A percentile compares a stretch with the other conserved stretches of the same genome.
Conservation (phyloP, 176 grass and related monocot genomes). For the Paspalum vaginatum region DNA sequence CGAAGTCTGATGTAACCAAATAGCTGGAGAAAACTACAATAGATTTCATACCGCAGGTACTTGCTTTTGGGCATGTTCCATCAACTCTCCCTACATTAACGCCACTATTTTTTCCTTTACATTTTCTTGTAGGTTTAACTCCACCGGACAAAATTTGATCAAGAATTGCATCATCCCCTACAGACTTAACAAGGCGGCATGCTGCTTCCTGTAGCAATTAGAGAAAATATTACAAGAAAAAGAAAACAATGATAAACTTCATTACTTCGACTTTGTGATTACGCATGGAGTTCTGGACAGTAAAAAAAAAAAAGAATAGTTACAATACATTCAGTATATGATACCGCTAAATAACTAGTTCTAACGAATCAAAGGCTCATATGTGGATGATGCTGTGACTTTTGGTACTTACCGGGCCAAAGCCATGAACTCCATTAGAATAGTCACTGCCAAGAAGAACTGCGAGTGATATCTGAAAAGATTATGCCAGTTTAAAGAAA, state of each 20-base stretch:
- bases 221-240: constrained; percentile 34
- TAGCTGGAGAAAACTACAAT: constrained; percentile 11
- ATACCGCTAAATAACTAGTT: background rate
- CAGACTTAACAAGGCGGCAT: constrained; percentile 89
- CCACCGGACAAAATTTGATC: constrained; percentile 67
- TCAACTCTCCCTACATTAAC: constrained; percentile 45
- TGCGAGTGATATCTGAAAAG: constrained; percentile 85
- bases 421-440: constrained; percentile 78
- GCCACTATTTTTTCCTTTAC: constrained; percentile 58
- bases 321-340: constrained; percentile 25
- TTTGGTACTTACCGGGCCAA: constrained; percentile 73
- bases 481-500: background rate
- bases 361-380: background rate
- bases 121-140: constrained; percentile 66
- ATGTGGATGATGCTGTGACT: background rate
- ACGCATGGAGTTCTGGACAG: background rate
- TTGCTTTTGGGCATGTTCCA: constrained; percentile 46
- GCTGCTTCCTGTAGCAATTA: constrained; percentile 72
- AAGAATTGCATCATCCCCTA: constrained; percentile 74
- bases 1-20: constrained; percentile 10
- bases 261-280: background rate
- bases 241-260: background rate
- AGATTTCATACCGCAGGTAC: constrained; percentile 41
- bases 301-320: constrained; percentile 28
- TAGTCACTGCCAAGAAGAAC: constrained; percentile 96